These are phyloP conservation scores for Termitomyces sp. DNA, from an alignment of 768 basidiomycete genomes.

Conservation along the genomic window DNA sequence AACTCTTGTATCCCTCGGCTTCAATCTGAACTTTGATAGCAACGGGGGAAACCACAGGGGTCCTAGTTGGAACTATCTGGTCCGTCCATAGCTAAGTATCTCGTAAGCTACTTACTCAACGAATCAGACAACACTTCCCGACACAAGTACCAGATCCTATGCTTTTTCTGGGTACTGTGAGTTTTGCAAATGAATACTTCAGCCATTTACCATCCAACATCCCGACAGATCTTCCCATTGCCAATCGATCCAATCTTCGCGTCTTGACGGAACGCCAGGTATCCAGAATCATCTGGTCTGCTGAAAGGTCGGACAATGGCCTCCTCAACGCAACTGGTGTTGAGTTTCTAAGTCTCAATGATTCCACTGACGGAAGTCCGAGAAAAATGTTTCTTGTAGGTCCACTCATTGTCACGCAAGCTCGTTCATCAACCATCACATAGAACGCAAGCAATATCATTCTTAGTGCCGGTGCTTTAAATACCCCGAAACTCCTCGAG, in stretches of 20 bases:
- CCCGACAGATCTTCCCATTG: slow-evolving; percentile 5
- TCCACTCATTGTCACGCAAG: not conserved
- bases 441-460: slow-evolving; percentile 5
- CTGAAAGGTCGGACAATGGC: not conserved
- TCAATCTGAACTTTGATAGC: slow-evolving; percentile 8
- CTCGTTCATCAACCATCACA: not conserved
- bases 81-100: not conserved
- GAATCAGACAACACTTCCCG: slow-evolving; percentile 3
- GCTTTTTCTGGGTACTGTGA: slow-evolving; percentile 12
- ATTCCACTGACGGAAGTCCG: not conserved
- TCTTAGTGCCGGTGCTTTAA: slow-evolving; percentile 9
- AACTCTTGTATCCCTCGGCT: slow-evolving; percentile 8
- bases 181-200: not conserved
- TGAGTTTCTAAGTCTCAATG: slow-evolving; percentile 6
- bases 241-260: slow-evolving; percentile 8
- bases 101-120: not conserved
- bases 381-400: not conserved
- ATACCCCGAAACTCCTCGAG: slow-evolving; percentile 12
- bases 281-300: slow-evolving; percentile 7
- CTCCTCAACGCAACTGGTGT: slow-evolving; percentile 5
- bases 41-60: slow-evolving; percentile 11
- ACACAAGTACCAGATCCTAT: slow-evolving; percentile 10
- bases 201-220: not conserved
- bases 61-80: slow-evolving; percentile 10
- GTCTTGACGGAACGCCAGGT: slow-evolving; percentile 7